A percentile compares a stretch with the other conserved stretches of the same genome.
These are phyloP conservation scores for Rossbeevera mucosa DNA, from an alignment of 768 basidiomycete genomes.

Conservation along the genomic window DNA sequence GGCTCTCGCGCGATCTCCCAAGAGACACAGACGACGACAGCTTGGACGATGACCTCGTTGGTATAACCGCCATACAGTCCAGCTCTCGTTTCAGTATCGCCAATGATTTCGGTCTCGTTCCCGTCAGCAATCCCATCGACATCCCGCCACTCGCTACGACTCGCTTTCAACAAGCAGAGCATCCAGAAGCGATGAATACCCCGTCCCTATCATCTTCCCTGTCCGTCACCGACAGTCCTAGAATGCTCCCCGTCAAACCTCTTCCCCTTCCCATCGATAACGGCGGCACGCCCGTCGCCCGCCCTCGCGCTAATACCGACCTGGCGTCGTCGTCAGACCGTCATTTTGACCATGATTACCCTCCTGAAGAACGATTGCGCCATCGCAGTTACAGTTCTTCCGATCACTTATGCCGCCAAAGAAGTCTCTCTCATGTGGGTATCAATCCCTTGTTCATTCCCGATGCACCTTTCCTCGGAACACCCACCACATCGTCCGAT, in stretches of 20 bases:
- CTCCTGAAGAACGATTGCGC: constrained; percentile 12
- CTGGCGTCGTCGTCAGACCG: neutral
- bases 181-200: neutral
- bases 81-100: constrained; percentile 48
- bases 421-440: constrained; percentile 1
- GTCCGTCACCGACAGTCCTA: neutral
- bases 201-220: neutral
- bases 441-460: neutral
- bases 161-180: neutral
- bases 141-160: neutral
- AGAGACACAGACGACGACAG: constrained; percentile 55
- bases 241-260: constrained; percentile 1
- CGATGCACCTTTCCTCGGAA: constrained; percentile 7
- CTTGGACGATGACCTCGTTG: constrained; percentile 53
- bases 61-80: constrained; percentile 46
- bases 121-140: constrained; percentile 18
- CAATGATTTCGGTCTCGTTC: constrained; percentile 42
- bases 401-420: constrained; percentile 1
- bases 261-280: constrained; percentile 3
- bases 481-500: constrained; percentile 1
- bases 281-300: neutral
- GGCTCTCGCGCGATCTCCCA: constrained; percentile 77
- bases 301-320: constrained; percentile 28
- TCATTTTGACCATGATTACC: constrained; percentile 8
- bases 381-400: constrained; percentile 17